Evolutionary conservation across 2,329 filamentous ascomycete genomes (phyloP).

Genomic region (Westerdykella ornata): DNA sequence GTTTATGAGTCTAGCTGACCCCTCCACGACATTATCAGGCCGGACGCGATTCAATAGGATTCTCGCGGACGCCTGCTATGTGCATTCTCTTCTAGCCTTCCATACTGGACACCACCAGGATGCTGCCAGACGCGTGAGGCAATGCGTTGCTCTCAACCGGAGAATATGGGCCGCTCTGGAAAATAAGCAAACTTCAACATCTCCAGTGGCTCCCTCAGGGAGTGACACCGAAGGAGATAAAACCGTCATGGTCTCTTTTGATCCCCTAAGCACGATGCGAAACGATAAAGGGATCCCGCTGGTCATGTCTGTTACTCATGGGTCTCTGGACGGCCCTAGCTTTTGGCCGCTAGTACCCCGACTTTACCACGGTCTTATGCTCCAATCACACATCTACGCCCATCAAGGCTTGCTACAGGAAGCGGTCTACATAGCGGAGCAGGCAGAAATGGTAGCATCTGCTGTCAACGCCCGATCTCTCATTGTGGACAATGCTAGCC

Average conservation of each 20-base stretch:
- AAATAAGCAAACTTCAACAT: constrained; percentile 29
- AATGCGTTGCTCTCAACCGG: constrained; percentile 45
- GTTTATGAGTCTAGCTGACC: constrained; percentile 26
- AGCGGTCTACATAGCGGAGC: constrained; percentile 79
- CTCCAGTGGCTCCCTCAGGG: constrained; percentile 7
- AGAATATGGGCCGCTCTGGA: constrained; percentile 49
- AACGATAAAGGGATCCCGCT: constrained; percentile 25
- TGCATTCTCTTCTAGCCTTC: constrained; percentile 61
- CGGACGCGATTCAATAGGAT: constrained; percentile 44
- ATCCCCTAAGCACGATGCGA: constrained; percentile 25
- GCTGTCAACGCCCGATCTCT: constrained; percentile 58
- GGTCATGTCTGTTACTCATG: constrained; percentile 40
- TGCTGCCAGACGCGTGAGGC: constrained; percentile 45
- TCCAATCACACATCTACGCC: constrained; percentile 71
- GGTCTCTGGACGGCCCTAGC: constrained; percentile 52
- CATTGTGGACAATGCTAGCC: constrained; percentile 40
- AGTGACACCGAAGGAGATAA: constrained; percentile 15
- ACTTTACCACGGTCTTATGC: constrained; percentile 63
- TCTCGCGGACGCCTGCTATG: constrained; percentile 54
- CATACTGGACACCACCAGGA: constrained; percentile 45
- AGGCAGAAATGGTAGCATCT: constrained; percentile 69
- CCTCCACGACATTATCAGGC: constrained; percentile 29
- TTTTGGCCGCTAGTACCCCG: constrained; percentile 76
- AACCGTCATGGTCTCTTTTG: constrained; percentile 14
- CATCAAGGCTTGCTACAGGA: constrained; percentile 84